Evolutionary conservation across 345 rosid species (phyloP).

Genomic region (Firmiana major): DNA sequence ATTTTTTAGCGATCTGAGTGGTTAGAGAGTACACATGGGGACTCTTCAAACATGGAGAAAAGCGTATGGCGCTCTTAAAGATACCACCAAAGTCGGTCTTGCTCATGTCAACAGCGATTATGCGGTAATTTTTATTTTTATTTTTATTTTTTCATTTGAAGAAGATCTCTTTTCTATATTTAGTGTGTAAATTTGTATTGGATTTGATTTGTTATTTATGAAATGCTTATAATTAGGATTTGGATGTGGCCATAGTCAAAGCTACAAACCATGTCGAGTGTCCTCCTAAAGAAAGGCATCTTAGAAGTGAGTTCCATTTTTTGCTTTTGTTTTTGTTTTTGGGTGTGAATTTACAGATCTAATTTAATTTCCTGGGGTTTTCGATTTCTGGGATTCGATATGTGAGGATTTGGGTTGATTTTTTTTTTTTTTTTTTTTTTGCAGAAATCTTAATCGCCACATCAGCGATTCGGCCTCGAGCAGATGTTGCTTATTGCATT

Average conservation of each 20-base stretch:
- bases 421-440: constrained; percentile 4
- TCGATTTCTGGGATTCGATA: background rate
- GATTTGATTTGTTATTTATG: constrained; percentile 21
- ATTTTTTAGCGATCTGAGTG: constrained; percentile 36
- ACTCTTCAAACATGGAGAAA: constrained; percentile 95
- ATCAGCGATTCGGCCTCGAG: constrained; percentile 63
- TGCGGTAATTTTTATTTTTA: constrained; percentile 56
- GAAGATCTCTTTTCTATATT: background rate
- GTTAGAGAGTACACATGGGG: constrained; percentile 50
- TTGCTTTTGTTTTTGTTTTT: background rate
- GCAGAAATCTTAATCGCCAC: constrained; percentile 65
- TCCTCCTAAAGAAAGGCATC: constrained; percentile 95
- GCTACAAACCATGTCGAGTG: constrained; percentile 97
- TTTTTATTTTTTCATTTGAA: background rate
- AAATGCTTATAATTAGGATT: constrained; percentile 49
- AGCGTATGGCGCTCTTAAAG: constrained; percentile 96
- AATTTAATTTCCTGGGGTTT: constrained; percentile 15
- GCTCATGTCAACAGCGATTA: constrained; percentile 98
- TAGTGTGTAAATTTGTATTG: constrained; percentile 1
- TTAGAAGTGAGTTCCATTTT: constrained; percentile 58
- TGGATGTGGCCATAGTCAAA: constrained; percentile 97
- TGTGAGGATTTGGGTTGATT: constrained; percentile 4
- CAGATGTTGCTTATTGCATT: constrained; percentile 76
- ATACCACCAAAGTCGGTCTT: constrained; percentile 97
- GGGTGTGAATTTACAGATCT: constrained; percentile 17